phyloP scores from a whole-genome alignment of 129 eudicot species.

The Lactuca saligna region DNA sequence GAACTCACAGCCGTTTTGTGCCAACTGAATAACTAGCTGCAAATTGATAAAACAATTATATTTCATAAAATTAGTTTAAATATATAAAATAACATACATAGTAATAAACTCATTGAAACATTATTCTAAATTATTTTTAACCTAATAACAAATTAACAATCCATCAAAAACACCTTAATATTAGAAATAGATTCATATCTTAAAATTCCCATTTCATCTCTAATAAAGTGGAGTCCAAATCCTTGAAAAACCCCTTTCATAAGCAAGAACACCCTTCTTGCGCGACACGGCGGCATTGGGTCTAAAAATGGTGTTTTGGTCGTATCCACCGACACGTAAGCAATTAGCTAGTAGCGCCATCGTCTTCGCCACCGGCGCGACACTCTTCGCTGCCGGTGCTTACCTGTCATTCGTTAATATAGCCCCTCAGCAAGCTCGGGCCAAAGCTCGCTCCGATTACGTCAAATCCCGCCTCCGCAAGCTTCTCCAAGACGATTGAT shows the following conservation, averaged over 20 bases:
- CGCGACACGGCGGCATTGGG: conserved; percentile 15
- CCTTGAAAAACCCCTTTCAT: not conserved
- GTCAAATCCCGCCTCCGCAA: conserved; percentile 67
- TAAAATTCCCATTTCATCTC: not conserved
- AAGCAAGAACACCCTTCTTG: conserved; percentile 1
- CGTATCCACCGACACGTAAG: conserved; percentile 59
- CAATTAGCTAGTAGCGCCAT: conserved; percentile 47
- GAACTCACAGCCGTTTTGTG: too few relatives aligned
- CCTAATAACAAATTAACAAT: too few relatives aligned
- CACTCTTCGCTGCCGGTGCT: conserved; percentile 62
- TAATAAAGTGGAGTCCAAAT: not conserved
- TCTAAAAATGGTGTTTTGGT: conserved; percentile 54
- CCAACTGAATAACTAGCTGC: too few relatives aligned
- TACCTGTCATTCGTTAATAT: conserved; percentile 68
- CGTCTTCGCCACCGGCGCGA: conserved; percentile 52
- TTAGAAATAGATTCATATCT: too few relatives aligned
- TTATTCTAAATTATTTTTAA: too few relatives aligned
- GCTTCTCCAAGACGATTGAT: conserved; percentile 53
- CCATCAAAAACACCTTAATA: too few relatives aligned
- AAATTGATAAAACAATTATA: too few relatives aligned
- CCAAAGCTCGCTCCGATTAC: conserved; percentile 72
- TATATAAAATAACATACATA: too few relatives aligned
- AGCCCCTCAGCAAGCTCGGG: conserved; percentile 74
- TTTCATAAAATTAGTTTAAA: too few relatives aligned
- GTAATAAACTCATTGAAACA: too few relatives aligned